Conservation (phyloP, 2,329 filamentous ascomycete genomes). For the Exophiala sp. region DNA sequence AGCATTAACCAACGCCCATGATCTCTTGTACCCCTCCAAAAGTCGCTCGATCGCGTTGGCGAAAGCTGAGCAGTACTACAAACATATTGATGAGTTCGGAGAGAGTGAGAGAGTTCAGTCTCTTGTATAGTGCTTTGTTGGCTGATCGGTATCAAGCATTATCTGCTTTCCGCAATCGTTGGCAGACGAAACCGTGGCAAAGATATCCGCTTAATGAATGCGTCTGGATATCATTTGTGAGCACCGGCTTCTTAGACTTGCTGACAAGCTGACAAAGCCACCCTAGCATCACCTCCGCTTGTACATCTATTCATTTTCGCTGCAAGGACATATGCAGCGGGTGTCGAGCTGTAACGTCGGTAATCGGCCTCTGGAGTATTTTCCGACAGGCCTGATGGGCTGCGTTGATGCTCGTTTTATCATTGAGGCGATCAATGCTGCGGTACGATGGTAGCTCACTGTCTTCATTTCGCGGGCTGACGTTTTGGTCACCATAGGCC, state of each 20-base stretch:
- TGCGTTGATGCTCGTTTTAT: slow-evolving; percentile 17
- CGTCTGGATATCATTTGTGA: slow-evolving; percentile 18
- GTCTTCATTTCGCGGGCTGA: background rate
- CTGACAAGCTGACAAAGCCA: background rate
- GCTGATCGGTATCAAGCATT: slow-evolving; percentile 4
- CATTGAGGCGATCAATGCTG: slow-evolving; percentile 15
- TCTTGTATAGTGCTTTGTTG: background rate
- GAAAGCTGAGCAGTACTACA: slow-evolving; percentile 15
- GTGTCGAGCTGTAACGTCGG: slow-evolving; percentile 6
- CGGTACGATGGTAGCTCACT: slow-evolving; percentile 1
- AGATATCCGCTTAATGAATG: slow-evolving; percentile 16
- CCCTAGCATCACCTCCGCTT: slow-evolving; percentile 11
- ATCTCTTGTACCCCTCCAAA: slow-evolving; percentile 12
- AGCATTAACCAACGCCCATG: slow-evolving; percentile 12
- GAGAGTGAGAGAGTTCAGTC: background rate
- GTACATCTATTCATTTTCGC: slow-evolving; percentile 17
- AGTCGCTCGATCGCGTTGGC: slow-evolving; percentile 14
- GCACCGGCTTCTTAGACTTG: background rate
- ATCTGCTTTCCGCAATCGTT: slow-evolving; percentile 12
- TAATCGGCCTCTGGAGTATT: slow-evolving; percentile 9
- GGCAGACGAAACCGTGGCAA: slow-evolving; percentile 15
- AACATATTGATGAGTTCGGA: slow-evolving; percentile 15
- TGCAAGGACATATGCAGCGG: slow-evolving; percentile 13
- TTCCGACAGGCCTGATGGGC: slow-evolving; percentile 13
- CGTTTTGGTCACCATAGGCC: background rate